Percentiles rank a stretch among this genome's conserved stretches.
Conservation (phyloP, 495 filamentous ascomycete species). For the Xylaria intraflava region DNA sequence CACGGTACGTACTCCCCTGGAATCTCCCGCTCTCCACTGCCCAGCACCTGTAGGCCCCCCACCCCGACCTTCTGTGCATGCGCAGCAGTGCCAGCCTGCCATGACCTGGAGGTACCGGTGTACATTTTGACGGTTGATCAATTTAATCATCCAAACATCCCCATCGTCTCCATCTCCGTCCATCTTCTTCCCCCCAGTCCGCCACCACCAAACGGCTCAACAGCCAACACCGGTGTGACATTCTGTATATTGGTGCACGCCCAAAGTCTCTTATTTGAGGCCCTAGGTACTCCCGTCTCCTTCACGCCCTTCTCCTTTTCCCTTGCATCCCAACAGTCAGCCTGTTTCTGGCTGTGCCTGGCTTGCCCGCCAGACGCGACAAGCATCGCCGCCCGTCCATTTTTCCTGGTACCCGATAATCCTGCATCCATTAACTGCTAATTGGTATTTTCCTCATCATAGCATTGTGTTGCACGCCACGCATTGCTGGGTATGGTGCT, state of each 20-base stretch:
- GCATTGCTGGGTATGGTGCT: conserved; percentile 9
- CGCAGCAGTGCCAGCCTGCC: no score
- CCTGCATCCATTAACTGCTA: background rate
- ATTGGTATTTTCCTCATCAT: background rate
- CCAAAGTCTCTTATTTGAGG: conserved; percentile 2
- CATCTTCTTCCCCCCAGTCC: conserved; percentile 6
- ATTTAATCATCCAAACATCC: conserved; percentile 12
- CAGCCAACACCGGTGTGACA: conserved; percentile 4
- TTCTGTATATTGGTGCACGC: background rate
- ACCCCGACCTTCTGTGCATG: no score
- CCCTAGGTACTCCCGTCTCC: background rate
- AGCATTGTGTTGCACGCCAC: background rate
- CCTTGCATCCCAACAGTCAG: background rate
- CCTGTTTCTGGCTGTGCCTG: background rate
- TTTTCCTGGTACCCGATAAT: background rate
- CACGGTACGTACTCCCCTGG: no score
- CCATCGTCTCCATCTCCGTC: conserved; percentile 16
- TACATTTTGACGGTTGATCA: conserved; percentile 4
- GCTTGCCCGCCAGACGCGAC: conserved; percentile 1
- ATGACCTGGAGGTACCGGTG: no score
- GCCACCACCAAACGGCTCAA: conserved; percentile 5
- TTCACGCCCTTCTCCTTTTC: background rate
- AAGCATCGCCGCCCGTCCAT: background rate
- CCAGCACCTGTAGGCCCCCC: no score
- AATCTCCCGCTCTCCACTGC: no score